Evolutionary conservation across 176 grass and related monocot genomes (phyloP), one percentile per base, ranked within the genome.

Genomic region (Miscanthus lutarioriparius): DNA sequence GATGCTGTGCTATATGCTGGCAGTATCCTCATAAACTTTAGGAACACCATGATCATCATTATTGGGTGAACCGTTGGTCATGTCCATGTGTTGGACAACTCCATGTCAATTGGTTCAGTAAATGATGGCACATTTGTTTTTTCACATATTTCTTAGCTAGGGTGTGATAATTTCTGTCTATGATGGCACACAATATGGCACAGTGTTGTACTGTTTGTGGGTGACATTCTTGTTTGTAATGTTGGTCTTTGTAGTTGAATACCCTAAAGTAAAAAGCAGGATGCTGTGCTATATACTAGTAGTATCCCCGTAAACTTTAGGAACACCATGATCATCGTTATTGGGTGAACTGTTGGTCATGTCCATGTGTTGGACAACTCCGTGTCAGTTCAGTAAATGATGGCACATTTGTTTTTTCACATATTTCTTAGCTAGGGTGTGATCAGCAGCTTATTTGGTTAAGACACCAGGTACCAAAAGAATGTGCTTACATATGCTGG

Each of bases 341-440:
- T 87, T 90, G 79, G 72, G 79, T 90, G 88, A 90, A 96, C 89
- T 84, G 35, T 77, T 93, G 71, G 63, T 51, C 72, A 61, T 47
- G 82, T 58, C 83, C 76, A 86, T 90, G 89, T 86, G 72, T 74
- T 91, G 71, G 63, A 75, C 80, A 70, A 36, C 83, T 48, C 80
- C 72, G 82, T 90, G 87, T 82, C 78, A 71, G 89, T 97, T 97
- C 91, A 97, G 87, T 97, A 84, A 93, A 92, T 81, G 79, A 72
- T 85, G 93, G 17, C 39, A 90, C 82, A 90, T 92, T 87, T 70
- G 12, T 15, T 69, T 38, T 3, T 37, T 3, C 6, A 20, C 6
- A 20, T 25, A 58, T 1, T 35, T 76, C 0, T 17, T 40, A 40
- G 39, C 39, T 44, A 20, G 49, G 49, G 49, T 54, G 49, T 54